A percentile compares a stretch with the other conserved stretches of the same genome.
Conservation (phyloP, 2,329 filamentous ascomycete species). For the Penicillium sp. region DNA sequence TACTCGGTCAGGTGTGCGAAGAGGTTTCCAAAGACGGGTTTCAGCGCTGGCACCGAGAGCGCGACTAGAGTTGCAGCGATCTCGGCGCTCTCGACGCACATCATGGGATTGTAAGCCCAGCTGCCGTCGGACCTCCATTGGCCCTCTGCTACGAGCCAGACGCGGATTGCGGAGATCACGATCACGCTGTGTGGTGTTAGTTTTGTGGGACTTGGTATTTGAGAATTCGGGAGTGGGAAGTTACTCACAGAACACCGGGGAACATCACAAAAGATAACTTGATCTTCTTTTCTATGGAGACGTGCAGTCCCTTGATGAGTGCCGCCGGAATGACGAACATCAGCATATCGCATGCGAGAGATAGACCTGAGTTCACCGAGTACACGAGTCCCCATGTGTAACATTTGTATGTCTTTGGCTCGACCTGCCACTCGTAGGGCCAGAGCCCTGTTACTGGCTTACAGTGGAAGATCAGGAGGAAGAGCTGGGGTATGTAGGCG, state of each 20-base stretch:
- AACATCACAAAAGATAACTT: conserved; percentile 50
- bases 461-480: conserved; percentile 54
- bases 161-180: conserved; percentile 48
- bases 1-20: conserved; percentile 24
- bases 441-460: conserved; percentile 51
- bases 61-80: conserved; percentile 52
- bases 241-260: conserved; percentile 48
- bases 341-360: conserved; percentile 50
- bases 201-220: neutral
- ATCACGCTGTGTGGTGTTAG: conserved; percentile 43
- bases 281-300: conserved; percentile 46
- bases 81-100: conserved; percentile 51
- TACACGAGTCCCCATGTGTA: conserved; percentile 54
- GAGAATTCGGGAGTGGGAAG: too few relatives aligned
- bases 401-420: conserved; percentile 43
- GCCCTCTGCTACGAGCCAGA: conserved; percentile 49
- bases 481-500: conserved; percentile 49
- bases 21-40: conserved; percentile 44
- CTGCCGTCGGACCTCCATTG: conserved; percentile 48
- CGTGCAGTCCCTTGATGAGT: conserved; percentile 48
- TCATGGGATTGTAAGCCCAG: conserved; percentile 52
- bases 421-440: conserved; percentile 51
- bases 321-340: conserved; percentile 52
- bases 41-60: conserved; percentile 51
- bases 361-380: conserved; percentile 50